phyloP scores from a whole-genome alignment of 1,284 basidiomycete species.

The Vanrija humicola region DNA sequence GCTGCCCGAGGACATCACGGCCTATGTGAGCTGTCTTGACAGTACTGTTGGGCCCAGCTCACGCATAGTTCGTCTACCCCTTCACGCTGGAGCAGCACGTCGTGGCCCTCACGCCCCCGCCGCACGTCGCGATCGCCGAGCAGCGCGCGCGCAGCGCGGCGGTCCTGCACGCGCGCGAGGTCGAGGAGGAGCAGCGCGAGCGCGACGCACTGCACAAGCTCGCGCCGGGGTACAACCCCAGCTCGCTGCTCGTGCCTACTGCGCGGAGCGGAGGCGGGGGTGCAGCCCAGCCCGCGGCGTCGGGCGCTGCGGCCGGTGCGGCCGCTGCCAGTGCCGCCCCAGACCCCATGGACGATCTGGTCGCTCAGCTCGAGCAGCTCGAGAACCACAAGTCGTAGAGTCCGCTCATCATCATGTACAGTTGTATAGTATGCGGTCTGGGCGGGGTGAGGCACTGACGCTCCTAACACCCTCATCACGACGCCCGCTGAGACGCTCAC shows the following conservation, averaged over 20 bases:
- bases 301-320: too few species aligned
- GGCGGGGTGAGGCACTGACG: too few species aligned
- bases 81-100: constrained; percentile 85
- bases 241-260: constrained; percentile 37
- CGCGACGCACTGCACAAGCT: constrained; percentile 36
- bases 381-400: constrained; percentile 47
- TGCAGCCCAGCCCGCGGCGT: background rate
- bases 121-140: constrained; percentile 62
- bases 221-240: constrained; percentile 48
- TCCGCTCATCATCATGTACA: background rate
- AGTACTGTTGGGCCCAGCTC: background rate
- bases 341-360: constrained; percentile 75
- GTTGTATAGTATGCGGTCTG: background rate
- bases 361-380: constrained; percentile 68
- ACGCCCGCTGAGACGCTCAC: too few species aligned
- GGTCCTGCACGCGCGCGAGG: constrained; percentile 64
- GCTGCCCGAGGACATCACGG: constrained; percentile 76
- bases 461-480: too few species aligned
- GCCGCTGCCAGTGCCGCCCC: background rate
- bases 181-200: constrained; percentile 70
- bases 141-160: constrained; percentile 64
- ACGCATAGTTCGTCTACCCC: constrained; percentile 79
- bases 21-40: constrained; percentile 63
- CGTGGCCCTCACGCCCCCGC: constrained; percentile 65
- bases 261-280: background rate